phyloP scores from a whole-genome alignment of 2,329 filamentous ascomycete species.

The Fusarium concolor region DNA sequence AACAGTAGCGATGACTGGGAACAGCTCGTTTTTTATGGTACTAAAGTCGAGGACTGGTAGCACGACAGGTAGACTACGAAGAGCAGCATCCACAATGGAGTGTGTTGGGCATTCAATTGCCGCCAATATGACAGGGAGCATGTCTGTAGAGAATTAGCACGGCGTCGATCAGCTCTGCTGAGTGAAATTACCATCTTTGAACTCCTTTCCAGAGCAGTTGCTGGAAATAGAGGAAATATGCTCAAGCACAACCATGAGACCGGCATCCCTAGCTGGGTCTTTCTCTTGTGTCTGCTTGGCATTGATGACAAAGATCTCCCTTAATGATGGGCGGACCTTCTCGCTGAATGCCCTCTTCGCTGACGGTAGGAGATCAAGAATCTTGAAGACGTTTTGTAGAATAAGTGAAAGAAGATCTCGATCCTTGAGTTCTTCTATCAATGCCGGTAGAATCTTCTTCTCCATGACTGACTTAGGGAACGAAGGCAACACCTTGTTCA shows the following conservation, averaged over 20 bases:
- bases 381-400: conserved; percentile 91
- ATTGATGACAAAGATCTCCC: conserved; percentile 80
- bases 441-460: conserved; percentile 88
- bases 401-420: conserved; percentile 86
- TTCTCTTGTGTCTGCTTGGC: conserved; percentile 73
- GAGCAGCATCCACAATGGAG: conserved; percentile 85
- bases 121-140: conserved; percentile 85
- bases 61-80: conserved; percentile 82
- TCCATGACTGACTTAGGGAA: conserved; percentile 95
- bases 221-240: conserved; percentile 80
- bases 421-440: conserved; percentile 95
- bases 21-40: conserved; percentile 96
- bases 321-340: conserved; percentile 84
- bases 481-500: conserved; percentile 87
- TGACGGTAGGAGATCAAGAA: conserved; percentile 81
- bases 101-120: conserved; percentile 92
- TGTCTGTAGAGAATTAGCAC: conserved; percentile 65
- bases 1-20: conserved; percentile 88
- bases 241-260: conserved; percentile 90
- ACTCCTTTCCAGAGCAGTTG: conserved; percentile 90
- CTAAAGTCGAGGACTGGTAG: conserved; percentile 92
- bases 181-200: conserved; percentile 80
- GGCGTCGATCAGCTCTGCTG: conserved; percentile 9
- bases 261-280: conserved; percentile 86
- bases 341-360: conserved; percentile 85